Conservation (phyloP, 768 basidiomycete genomes). For the Hygrocybe coccinea region DNA sequence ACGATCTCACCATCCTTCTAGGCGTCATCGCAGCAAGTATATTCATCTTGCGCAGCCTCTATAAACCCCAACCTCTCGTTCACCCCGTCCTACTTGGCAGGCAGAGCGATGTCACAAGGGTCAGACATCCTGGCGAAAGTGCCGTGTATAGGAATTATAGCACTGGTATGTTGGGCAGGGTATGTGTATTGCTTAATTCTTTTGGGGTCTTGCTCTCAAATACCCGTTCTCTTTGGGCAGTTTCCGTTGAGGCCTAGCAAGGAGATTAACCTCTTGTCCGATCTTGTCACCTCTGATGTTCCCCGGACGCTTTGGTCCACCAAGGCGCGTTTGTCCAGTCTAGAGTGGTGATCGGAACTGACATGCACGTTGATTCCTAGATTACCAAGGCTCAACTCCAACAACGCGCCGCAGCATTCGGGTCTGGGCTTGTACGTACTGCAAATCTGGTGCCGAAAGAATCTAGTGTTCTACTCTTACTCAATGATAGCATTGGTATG, state of each 20-base stretch:
- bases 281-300: slow-evolving; percentile 62
- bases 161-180: slow-evolving; percentile 77
- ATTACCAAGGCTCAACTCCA: slow-evolving; percentile 70
- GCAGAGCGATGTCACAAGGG: slow-evolving; percentile 84
- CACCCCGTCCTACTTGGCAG: slow-evolving; percentile 91
- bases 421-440: slow-evolving; percentile 62
- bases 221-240: slow-evolving; percentile 35
- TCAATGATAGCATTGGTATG: slow-evolving; percentile 76
- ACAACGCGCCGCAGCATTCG: slow-evolving; percentile 66
- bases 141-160: slow-evolving; percentile 89
- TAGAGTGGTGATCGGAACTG: background rate
- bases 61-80: slow-evolving; percentile 79
- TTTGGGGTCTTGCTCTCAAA: slow-evolving; percentile 7
- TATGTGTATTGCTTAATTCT: slow-evolving; percentile 34
- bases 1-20: slow-evolving; percentile 75
- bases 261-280: slow-evolving; percentile 60
- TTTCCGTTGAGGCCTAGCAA: slow-evolving; percentile 70
- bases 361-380: slow-evolving; percentile 34
- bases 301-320: slow-evolving; percentile 77
- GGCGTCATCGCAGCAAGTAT: slow-evolving; percentile 71
- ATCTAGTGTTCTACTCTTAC: slow-evolving; percentile 66
- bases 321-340: slow-evolving; percentile 44
- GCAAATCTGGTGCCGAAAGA: slow-evolving; percentile 51
- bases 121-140: slow-evolving; percentile 76
- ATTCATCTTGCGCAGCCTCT: slow-evolving; percentile 71